Base-by-base conservation (phyloP, 805 yeast species). In the Kuraishia borneana region DNA sequence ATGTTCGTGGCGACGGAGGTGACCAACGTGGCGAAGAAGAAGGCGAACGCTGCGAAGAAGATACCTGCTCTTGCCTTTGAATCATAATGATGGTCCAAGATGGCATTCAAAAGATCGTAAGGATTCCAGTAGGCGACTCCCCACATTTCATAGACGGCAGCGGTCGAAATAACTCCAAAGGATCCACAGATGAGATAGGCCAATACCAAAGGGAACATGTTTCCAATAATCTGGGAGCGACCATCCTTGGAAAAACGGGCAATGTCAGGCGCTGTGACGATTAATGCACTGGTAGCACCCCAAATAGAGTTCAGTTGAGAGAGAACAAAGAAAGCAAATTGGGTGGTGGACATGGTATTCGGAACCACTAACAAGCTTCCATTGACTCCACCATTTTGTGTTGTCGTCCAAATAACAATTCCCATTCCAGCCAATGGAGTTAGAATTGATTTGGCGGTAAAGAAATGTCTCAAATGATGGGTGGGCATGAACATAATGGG, bases 111-210 rank as follows among this genome's bases (percentile, higher is more conserved):
- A 2, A 63, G 67, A 32, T 60, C 67, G 36, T 62, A 48, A 9
- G 68, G 68, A 17, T 59, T 53, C 68, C 68, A 63, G 42, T 47
- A 48, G n/a, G 64, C 46, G 32, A 47, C 56, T 17, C 64, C 67
- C 41, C 60, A 62, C 41, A 63, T 32, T 13, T 32, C 35, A 26
- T 21, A 32, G 5, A 32, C 35, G 20, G 35, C 35, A 17, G 35
- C 35, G 8, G 35, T 32, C 18, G 23, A 16, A 8, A 32, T 17
- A 32, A 32, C 27, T 7, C 35, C 35, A 32, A 32, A 32, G 16
- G 34, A 32, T 6, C 35, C 35, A 26, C 35, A 32, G n/a, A 32
- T 26, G 12, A 32, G 35, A 7, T 32, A 34, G 13, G 35, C 35
- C 18, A 32, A 16, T 6, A 34, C 34, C 13, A 25, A 34, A 7